Evolutionary conservation across 2,329 filamentous ascomycete genomes (phyloP), one percentile per base, ranked within the genome.

Genomic region (Dothistroma septosporum): DNA sequence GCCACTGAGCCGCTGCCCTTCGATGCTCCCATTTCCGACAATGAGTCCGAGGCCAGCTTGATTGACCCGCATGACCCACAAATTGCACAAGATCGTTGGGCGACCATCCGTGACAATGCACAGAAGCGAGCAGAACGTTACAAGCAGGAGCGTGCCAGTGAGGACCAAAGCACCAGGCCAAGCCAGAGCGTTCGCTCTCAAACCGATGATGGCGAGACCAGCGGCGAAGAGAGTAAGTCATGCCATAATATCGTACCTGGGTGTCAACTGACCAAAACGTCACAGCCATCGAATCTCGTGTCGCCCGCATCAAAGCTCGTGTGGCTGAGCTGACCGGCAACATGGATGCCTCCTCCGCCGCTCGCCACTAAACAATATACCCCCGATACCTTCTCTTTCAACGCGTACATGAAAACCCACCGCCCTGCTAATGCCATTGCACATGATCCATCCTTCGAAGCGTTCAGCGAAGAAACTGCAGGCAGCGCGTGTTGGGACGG

Each of bases 291-390:
- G 94, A 99, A 76, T 92, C 92, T 53, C 90, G 94, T 67, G 94
- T 97, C 61, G 94, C 94, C 53, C 90, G 94, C 65, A 99, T 99
- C 83, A 97, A 97, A 79, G 94, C 94, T 62, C 88, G 94, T 64
- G 94, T 99, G 61, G 94, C 94, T 56, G 92, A 97, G 75, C 79
- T 99, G 69, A 99, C 94, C 1, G 73, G 74, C 57, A 69, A 69
- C 58, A 72, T 72, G 64, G 71, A 72, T 12, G 60, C 19, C 12
- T 19, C 19, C 6, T 19, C 22, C 53, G 44, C 53, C 55, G 35
- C 62, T 37, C 55, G 53, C 28, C 37, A 24, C 32, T 56, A 47
- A 60, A 44, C 47, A 44, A 19, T 44, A 19, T 12, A 59, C 33
- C 49, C 24, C 9, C 28, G 35, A 46, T 57, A 57, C 55, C 31